Evolutionary conservation across 176 grass and related monocot species (phyloP), one percentile per base, ranked within the genome.

Genomic region (Puya raimondii): DNA sequence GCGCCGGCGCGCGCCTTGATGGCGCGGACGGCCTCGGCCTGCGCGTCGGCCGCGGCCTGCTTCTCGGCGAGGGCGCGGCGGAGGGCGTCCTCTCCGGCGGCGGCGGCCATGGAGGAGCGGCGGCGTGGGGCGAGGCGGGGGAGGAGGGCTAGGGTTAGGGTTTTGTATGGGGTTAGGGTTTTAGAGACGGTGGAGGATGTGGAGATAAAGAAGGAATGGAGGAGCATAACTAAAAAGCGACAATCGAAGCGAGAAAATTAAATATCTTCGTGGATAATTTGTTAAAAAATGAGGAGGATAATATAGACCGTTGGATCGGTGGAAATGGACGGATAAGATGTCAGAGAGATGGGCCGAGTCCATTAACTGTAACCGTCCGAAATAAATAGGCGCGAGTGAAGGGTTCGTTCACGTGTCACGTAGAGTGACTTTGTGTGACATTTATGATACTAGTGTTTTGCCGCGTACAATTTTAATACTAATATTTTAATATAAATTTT

Each of bases 61-160:
- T 84, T 80, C 80, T 86, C 88, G 33, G 84, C 74, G 47, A 91
- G 88, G 25, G 80, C 63, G 23, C 74, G 80, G 49, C 84, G 84
- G 74, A 91, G 81, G 64, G 74, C 50, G 48, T 87, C 84, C 75
- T 91, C 88, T 15, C 81, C 81, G 64, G 84, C 10, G 10, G 84
- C 10, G 10, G 77, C 53, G 5, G 78, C 74, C 83, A 88, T 84
- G 49, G 25, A 2, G 50, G 53, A 11, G 67, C 27, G 26, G 2
- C 23, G 63, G 50, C 76, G 87, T 53, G 71, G 74, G 16, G 61
- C 50, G 71, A 74, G 66, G 42, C 58, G 20, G 74, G 61, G 50
- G 71, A 74, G 66, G 42, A 65, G 20, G 74, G 72, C n/a, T 21
- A 69, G 27, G 65, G 73, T 63, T 73, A 51, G 81, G 78, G 74